These are phyloP conservation scores for Pleurotus platypus DNA, from an alignment of 768 basidiomycete genomes.

Conservation along the genomic window DNA sequence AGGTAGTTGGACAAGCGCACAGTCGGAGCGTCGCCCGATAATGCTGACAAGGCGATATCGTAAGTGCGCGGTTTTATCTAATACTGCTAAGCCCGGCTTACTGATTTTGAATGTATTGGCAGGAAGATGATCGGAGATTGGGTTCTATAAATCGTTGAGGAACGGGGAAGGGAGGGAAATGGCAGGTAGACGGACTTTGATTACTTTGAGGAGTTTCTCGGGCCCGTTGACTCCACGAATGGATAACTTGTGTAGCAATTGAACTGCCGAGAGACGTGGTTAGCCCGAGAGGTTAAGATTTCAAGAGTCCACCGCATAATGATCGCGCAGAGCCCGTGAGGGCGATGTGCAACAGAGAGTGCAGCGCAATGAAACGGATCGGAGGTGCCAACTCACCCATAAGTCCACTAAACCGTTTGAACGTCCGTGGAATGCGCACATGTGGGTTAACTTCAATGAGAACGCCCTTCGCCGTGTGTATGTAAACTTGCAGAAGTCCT, in stretches of 20 bases:
- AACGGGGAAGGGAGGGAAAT: not conserved
- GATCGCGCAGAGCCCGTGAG: not conserved
- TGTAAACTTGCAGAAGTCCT: constrained; percentile 93
- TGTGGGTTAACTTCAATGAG: constrained; percentile 98
- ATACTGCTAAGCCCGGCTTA: constrained; percentile 33
- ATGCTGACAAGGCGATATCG: constrained; percentile 6
- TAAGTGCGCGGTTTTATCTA: not conserved
- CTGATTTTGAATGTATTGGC: constrained; percentile 95
- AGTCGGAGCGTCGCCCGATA: constrained; percentile 76
- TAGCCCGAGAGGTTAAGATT: not conserved
- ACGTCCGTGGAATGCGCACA: constrained; percentile 95
- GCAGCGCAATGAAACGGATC: constrained; percentile 1
- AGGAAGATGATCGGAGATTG: constrained; percentile 90
- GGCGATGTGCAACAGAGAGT: not conserved
- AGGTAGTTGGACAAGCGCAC: constrained; percentile 81
- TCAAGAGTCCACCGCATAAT: not conserved
- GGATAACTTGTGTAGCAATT: constrained; percentile 92
- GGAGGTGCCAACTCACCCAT: constrained; percentile 68
- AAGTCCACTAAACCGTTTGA: constrained; percentile 96
- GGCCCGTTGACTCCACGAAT: constrained; percentile 96
- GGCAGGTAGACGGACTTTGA: constrained; percentile 60
- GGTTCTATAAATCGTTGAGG: constrained; percentile 58
- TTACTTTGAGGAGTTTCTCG: constrained; percentile 94
- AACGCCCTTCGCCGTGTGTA: constrained; percentile 94
- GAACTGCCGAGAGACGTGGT: constrained; percentile 52